phyloP scores from a whole-genome alignment of 805 yeast genomes.

The Lachancea dasiensis region DNA sequence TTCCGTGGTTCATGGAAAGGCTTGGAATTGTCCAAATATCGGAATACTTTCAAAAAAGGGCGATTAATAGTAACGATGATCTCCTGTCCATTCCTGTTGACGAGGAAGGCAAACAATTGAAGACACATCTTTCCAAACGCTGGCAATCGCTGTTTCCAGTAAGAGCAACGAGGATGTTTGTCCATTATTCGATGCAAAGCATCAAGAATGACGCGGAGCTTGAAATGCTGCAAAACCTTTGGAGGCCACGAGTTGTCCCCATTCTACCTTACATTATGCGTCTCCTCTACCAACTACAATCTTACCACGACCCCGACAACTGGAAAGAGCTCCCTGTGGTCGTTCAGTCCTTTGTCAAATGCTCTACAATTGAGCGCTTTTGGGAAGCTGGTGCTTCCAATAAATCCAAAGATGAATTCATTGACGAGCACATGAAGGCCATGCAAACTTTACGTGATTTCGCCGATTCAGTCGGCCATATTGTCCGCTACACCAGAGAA shows the following conservation, averaged over 20 bases:
- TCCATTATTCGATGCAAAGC: constrained; percentile 93
- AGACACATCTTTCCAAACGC: constrained; percentile 73
- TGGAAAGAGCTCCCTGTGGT: constrained; percentile 85
- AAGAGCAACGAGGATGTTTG: constrained; percentile 88
- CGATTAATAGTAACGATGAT: constrained; percentile 71
- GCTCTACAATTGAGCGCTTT: constrained; percentile 86
- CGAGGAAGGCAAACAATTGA: constrained; percentile 73
- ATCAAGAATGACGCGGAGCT: constrained; percentile 74
- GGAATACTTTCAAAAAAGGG: constrained; percentile 76
- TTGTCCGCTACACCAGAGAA: constrained; percentile 90
- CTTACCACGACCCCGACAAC: constrained; percentile 88
- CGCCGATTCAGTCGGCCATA: constrained; percentile 97
- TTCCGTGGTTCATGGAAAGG: constrained; percentile 98
- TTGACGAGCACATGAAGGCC: constrained; percentile 90
- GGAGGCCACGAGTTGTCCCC: constrained; percentile 93
- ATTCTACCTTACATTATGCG: constrained; percentile 88
- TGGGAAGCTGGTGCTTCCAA: constrained; percentile 98
- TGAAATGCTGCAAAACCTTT: constrained; percentile 55
- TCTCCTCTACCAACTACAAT: constrained; percentile 81
- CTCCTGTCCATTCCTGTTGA: constrained; percentile 80
- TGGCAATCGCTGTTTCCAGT: constrained; percentile 96
- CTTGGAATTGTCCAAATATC: constrained; percentile 93
- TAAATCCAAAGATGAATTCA: constrained; percentile 88
- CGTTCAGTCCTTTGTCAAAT: constrained; percentile 86
- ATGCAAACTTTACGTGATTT: constrained; percentile 91